Evolutionary conservation across 1,284 basidiomycete genomes (phyloP).

Genomic region (Schizopora paradoxa): DNA sequence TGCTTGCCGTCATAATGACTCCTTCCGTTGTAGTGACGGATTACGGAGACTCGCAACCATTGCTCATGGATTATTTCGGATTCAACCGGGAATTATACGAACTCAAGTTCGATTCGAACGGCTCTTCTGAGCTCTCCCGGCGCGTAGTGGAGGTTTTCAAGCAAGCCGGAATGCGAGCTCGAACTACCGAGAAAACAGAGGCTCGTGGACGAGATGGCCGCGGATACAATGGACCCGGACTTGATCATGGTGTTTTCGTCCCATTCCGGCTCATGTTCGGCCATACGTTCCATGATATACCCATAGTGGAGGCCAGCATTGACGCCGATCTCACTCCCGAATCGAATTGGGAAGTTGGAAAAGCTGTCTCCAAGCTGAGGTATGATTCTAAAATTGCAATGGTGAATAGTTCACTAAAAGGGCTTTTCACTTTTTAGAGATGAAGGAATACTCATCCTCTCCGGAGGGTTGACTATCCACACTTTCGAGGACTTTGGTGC

Average conservation of each 20-base stretch:
- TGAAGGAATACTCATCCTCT: conserved; percentile 64
- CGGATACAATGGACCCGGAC: conserved; percentile 54
- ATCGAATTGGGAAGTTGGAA: conserved; percentile 61
- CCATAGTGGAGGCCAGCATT: conserved; percentile 68
- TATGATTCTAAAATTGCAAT: conserved; percentile 23
- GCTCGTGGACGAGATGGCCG: conserved; percentile 61
- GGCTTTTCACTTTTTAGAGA: conserved; percentile 30
- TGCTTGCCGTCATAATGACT: conserved; percentile 1
- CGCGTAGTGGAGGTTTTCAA: conserved; percentile 57
- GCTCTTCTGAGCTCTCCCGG: conserved; percentile 49
- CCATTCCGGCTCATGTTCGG: conserved; percentile 77
- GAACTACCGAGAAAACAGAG: conserved; percentile 46
- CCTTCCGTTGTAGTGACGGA: conserved; percentile 48
- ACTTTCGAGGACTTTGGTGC: conserved; percentile 53
- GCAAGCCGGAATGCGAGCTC: conserved; percentile 54
- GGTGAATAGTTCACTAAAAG: conserved; percentile 6
- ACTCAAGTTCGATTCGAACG: conserved; percentile 61
- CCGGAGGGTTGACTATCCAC: conserved; percentile 66
- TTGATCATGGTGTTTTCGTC: conserved; percentile 71
- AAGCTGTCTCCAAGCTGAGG: conserved; percentile 56
- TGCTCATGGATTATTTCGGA: conserved; percentile 70
- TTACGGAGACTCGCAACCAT: conserved; percentile 66
- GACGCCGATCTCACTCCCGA: conserved; percentile 55
- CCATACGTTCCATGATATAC: conserved; percentile 49
- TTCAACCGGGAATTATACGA: conserved; percentile 56